These are phyloP conservation scores for Solanum pimpinellifolium DNA, from an alignment of 257 asterid genomes.

Conservation along the genomic window DNA sequence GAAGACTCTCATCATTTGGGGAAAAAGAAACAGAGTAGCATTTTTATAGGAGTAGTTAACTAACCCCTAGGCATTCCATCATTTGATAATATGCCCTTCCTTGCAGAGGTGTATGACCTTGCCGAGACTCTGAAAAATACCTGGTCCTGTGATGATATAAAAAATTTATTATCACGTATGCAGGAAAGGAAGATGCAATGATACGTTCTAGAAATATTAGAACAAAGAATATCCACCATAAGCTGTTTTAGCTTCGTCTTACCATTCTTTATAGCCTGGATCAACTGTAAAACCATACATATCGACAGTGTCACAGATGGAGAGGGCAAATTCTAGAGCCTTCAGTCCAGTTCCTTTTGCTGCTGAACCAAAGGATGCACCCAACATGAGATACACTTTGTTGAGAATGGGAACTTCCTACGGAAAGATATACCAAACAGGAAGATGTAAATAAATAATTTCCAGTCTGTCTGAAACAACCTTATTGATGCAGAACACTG, in stretches of 20 bases:
- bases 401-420: constrained; percentile 58
- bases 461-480: background rate
- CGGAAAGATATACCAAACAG: constrained; percentile 6
- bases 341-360: constrained; percentile 98
- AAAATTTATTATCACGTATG: background rate
- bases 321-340: constrained; percentile 98
- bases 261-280: constrained; percentile 94
- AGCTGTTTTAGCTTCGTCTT: background rate
- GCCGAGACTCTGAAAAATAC: constrained; percentile 85
- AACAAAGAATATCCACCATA: background rate
- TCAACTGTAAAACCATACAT: constrained; percentile 99
- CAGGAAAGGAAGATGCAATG: background rate
- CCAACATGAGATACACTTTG: constrained; percentile 52
- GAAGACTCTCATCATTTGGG: background rate
- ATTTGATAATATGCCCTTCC: constrained; percentile 96
- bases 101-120: constrained; percentile 89
- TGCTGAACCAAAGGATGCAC: constrained; percentile 65
- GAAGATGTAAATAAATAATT: background rate
- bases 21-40: background rate
- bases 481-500: constrained; percentile 21
- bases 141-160: constrained; percentile 64
- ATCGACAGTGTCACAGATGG: constrained; percentile 84
- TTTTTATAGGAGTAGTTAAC: constrained; percentile 9
- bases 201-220: background rate
- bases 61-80: constrained; percentile 98